Evolutionary conservation across 108 stramenopile species (phyloP), one percentile per base, ranked within the genome.

Genomic region (Epipyxis sp.): DNA sequence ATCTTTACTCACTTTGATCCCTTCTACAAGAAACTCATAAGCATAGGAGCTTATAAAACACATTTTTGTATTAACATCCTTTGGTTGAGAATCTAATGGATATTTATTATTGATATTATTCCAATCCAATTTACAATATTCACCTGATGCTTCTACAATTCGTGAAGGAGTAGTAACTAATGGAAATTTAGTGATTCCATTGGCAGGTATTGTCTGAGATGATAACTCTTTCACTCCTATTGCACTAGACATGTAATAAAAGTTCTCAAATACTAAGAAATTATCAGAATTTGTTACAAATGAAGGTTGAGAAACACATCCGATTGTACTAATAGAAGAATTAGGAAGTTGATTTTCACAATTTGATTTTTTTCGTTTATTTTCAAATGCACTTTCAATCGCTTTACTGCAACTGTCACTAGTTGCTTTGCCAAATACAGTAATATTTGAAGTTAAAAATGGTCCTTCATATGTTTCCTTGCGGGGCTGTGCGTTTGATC

Each of bases 301-400:
- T 1, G 59, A 0, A 27, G 81, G 81, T 77, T 82, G 81, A 69
- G 68, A 77, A n/a, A 78, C 46, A 59, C 77, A 61, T n/a, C 30
- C 25, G 44, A 82, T 37, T 29, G 69, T 58, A 29, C 35, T 16
- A 37, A 32, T 16, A 29, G 35, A 3, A 50, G 13, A 13, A 20
- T 6, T 50, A 13, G 46, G 71, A 68, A 80, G 71, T 43, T 10
- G n/a, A 1, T 1, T 27, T n/a, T 0, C 59, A 40, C 61, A n/a
- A 1, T 16, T 1, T 59, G 41, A 32, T 40, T 39, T 1, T 54
- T 42, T n/a, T 20, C 59, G 1, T 1, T 59, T 42, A 1, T 35
- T 68, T 6, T 41, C 37, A 25, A 29, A 10, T 37, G 61, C 61
- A 29, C 34, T 37, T 32, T 32, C 61, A 13, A 32, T 32, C 25